phyloP scores from a whole-genome alignment of 805 yeast genomes.

The Candida gorgasii region DNA sequence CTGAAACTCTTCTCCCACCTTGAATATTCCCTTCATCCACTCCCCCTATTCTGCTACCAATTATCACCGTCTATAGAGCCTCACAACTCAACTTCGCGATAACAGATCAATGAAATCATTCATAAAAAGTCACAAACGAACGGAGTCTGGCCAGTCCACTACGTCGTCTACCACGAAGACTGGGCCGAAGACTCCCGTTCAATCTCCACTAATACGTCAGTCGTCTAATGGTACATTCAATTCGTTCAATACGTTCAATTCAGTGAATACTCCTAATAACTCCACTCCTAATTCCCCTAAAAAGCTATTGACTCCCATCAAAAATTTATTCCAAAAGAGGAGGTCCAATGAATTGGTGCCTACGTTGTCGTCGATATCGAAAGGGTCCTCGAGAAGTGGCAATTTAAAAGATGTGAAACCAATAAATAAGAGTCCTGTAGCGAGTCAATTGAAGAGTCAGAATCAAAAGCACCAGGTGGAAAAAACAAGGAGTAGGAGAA shows the following conservation, averaged over 20 bases:
- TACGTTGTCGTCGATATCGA: slow-evolving; percentile 1
- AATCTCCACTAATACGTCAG: slow-evolving; percentile 23
- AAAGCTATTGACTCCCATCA: slow-evolving; percentile 38
- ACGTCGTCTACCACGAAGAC: slow-evolving; percentile 6
- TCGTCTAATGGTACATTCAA: slow-evolving; percentile 12
- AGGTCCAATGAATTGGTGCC: slow-evolving; percentile 3
- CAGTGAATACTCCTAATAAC: slow-evolving; percentile 1
- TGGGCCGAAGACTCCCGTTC: slow-evolving; percentile 17
- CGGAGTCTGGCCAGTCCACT: slow-evolving; percentile 18
- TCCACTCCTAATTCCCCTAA: slow-evolving; percentile 27
- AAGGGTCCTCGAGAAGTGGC: background rate
- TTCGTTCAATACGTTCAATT: slow-evolving; percentile 14
- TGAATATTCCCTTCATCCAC: too few relatives aligned
- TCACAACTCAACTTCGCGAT: background rate
- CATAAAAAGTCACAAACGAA: slow-evolving; percentile 27
- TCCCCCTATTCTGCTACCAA: too few relatives aligned
- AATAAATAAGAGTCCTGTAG: background rate
- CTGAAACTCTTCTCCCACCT: too few relatives aligned
- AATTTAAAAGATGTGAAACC: background rate
- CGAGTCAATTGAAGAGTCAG: background rate
- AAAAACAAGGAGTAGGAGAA: background rate
- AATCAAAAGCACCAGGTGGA: background rate
- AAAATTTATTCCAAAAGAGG: slow-evolving; percentile 26
- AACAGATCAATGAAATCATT: slow-evolving; percentile 26
- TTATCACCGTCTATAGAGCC: too few relatives aligned